phyloP scores from a whole-genome alignment of 805 yeast genomes.

The Scheffersomyces coipomensis region DNA sequence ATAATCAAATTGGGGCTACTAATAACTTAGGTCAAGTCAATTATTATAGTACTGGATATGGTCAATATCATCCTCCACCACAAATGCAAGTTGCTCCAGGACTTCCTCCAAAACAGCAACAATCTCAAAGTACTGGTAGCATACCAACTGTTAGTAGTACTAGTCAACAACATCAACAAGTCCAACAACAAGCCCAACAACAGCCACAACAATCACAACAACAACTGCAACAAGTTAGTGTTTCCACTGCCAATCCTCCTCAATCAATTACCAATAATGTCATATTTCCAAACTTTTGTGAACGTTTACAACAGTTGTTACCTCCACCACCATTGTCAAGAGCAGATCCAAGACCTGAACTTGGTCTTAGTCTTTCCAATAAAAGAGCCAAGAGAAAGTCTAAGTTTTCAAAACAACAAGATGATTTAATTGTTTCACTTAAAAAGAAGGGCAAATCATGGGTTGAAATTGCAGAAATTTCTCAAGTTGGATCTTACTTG shows the following conservation, averaged over 20 bases:
- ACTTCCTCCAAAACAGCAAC: constrained; percentile 7
- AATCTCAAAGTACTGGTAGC: neutral
- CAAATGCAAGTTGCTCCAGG: constrained; percentile 2
- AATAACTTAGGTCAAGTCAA: neutral
- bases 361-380: constrained; percentile 38
- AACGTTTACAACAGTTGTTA: constrained; percentile 28
- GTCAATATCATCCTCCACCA: constrained; percentile 4
- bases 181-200: neutral
- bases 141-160: neutral
- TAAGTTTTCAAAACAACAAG: constrained; percentile 71
- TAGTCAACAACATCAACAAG: neutral
- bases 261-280: constrained; percentile 9
- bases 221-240: constrained; percentile 3
- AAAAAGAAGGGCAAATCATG: constrained; percentile 66
- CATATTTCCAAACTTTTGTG: constrained; percentile 20
- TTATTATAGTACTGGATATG: constrained; percentile 2
- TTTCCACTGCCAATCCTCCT: constrained; percentile 4
- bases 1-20: constrained; percentile 4
- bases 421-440: constrained; percentile 57
- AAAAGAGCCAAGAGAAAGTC: constrained; percentile 60
- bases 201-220: constrained; percentile 6
- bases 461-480: constrained; percentile 69
- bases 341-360: constrained; percentile 42
- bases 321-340: constrained; percentile 51
- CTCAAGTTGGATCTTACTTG: constrained; percentile 62